Base-by-base conservation (phyloP, 441 rosid genomes). In the Theobroma grandiflorum region DNA sequence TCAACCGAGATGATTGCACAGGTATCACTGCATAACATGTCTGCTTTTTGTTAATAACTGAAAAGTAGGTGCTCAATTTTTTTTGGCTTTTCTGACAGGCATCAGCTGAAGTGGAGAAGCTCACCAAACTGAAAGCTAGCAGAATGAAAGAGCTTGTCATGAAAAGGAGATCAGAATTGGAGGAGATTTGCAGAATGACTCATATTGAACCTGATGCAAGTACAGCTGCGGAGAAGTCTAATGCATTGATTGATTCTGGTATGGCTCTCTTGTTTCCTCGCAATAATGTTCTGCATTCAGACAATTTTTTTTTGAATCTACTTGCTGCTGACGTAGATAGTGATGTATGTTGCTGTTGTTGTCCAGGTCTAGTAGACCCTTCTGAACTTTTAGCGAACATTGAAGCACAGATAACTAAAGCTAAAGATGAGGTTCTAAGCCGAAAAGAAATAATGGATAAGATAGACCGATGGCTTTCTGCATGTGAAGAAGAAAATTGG, bases 401-500 rank as follows among this genome's bases (percentile, higher is more conserved):
- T 33, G 97, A 93, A 85, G 81, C 80, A 74, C 92, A 88, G 76
- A 93, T 91, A 63, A 82, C 74, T 58, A 90, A 87, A 77, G 87
- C 84, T 18, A 93, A 86, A 84, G 92, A 87, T 9, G 95, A 91
- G 84, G 95, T 91, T 55, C 64, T 75, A 50, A 90, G 89, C 74
- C 88, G 97, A 22, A 91, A 88, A 86, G 97, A 93, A 43, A 93
- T 93, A 76, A 89, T 91, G 92, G 95, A 90, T 74, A 86, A 90
- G 72, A 89, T 93, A 70, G 93, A 91, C 38, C 84, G 91, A 70
- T 93, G 97, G 95, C 94, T 93, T 43, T 85, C 84, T 31, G 95
- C 95, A 55, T 93, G 95, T 59, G 93, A 91, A 79, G 97, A 93
- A 82, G 97, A 93, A 45, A 90, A 87, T 76, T 93, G 97, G 95